Conservation (phyloP, 2,329 filamentous ascomycete species). For the Stemphylium lycopersici region DNA sequence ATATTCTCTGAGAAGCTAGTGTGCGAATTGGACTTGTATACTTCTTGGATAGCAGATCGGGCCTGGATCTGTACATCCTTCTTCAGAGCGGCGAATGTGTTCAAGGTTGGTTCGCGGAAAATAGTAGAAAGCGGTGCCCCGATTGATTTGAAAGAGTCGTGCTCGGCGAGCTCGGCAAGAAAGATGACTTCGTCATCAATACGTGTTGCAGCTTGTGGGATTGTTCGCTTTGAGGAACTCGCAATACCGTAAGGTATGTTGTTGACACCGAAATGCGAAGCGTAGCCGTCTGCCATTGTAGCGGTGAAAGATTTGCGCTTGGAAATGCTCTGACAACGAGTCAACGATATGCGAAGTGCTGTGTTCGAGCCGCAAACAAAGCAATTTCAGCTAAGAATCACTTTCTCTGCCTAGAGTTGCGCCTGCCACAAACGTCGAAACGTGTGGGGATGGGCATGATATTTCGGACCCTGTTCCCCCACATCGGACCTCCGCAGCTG, state of each 20-base stretch:
- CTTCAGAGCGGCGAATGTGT: conserved; percentile 57
- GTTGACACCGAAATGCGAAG: conserved; percentile 38
- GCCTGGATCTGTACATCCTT: conserved; percentile 49
- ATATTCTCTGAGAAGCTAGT: conserved; percentile 38
- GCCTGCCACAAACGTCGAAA: background rate
- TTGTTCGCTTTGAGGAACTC: conserved; percentile 24
- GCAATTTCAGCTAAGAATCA: background rate
- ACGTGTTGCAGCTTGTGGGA: conserved; percentile 58
- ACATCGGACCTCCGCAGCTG: conserved; percentile 13
- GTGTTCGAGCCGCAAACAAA: background rate
- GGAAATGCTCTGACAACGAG: no score
- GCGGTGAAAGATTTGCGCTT: background rate
- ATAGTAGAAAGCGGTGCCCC: conserved; percentile 25
- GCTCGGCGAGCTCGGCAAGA: conserved; percentile 52
- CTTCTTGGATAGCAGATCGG: conserved; percentile 50
- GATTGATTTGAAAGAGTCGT: conserved; percentile 37
- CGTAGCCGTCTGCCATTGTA: conserved; percentile 28
- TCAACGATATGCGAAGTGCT: background rate
- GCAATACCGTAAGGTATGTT: conserved; percentile 44
- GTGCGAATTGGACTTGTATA: conserved; percentile 33
- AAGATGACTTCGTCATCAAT: conserved; percentile 60
- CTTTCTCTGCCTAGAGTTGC: background rate
- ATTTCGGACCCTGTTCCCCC: conserved; percentile 16
- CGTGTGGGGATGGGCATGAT: background rate
- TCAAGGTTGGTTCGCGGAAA: conserved; percentile 50